Evolutionary conservation across 2,329 filamentous ascomycete species (phyloP), one percentile per base, ranked within the genome.

Genomic region (Diaporthe citrichinensis): DNA sequence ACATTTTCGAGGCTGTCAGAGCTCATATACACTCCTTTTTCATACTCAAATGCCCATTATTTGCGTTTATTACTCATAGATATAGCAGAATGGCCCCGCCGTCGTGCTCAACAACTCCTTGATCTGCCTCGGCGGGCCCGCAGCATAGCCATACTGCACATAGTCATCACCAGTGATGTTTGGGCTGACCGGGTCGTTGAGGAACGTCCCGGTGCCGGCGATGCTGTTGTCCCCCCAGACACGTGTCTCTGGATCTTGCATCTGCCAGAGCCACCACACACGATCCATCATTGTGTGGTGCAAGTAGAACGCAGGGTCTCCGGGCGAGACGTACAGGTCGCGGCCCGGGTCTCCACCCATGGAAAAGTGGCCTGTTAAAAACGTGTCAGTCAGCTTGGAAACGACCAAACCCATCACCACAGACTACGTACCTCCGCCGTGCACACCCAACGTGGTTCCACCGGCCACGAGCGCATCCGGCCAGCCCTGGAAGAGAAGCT

Each of bases 251-350:
- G 79, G 79, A 72, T 83, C 81, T 73, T 82, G 81, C 79, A 82
- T 82, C 79, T 84, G 82, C 81, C 82, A 84, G 39, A 83, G 80
- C 81, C 81, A 84, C 80, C 81, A 83, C 3, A 83, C 77, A 80
- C 74, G 83, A 82, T 65, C 59, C 39, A 65, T 65, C 59, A 65
- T 65, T 4, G 59, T 10, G 59, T 65, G 59, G 39, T 65, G 59
- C 15, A 65, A 10, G 59, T 65, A 65, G 17, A 46, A 65, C 8
- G 59, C 59, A 65, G 59, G 39, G 25, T 65, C 59, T 44, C 59
- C 59, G 0, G 59, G 59, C 39, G 39, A 65, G 59, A 65, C 59
- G 10, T 46, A 65, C 15, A 65, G 17, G 20, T 65, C 59, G 10
- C 59, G 59, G n/a, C 59, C 59, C 2, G 59, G 59, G 25, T 65